Percentiles rank a stretch among this genome's conserved stretches.
These are phyloP conservation scores for Turritis glabra DNA, from an alignment of 345 rosid genomes.

Conservation along the genomic window DNA sequence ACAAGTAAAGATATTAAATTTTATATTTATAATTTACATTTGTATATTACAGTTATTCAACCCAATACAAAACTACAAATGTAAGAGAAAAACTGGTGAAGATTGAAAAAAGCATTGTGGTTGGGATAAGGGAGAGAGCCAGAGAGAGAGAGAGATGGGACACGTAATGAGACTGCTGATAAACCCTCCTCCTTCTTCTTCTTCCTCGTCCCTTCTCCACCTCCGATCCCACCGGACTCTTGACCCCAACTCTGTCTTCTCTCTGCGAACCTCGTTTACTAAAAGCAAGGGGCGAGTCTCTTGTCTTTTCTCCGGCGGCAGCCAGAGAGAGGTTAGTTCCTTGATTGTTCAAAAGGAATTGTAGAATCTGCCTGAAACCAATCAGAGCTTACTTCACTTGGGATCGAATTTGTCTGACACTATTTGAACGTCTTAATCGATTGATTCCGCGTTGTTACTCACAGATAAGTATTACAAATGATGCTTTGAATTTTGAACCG, in stretches of 20 bases:
- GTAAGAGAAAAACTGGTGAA: no score
- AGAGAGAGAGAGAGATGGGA: constrained; percentile 46
- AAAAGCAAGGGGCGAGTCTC: constrained; percentile 57
- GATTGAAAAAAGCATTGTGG: background rate
- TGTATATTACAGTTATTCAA: no score
- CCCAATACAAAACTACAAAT: no score
- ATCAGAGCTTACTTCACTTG: background rate
- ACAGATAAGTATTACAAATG: no score
- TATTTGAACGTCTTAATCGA: background rate
- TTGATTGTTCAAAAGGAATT: background rate
- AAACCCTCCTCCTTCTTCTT: constrained; percentile 41
- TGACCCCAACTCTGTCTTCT: constrained; percentile 42
- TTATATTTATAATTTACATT: no score
- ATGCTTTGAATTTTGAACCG: no score
- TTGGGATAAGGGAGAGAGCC: constrained; percentile 12
- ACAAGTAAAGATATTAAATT: no score
- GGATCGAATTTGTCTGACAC: background rate
- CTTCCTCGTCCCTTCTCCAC: constrained; percentile 37
- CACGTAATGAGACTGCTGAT: constrained; percentile 42
- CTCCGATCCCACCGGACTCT: constrained; percentile 30
- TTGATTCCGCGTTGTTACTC: background rate
- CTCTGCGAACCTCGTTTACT: constrained; percentile 41
- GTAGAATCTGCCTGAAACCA: background rate
- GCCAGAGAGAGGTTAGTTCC: constrained; percentile 57
- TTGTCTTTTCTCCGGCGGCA: constrained; percentile 76